Base-by-base conservation (phyloP, 352 stramenopile genomes). In the Elongisporangium senticosum region DNA sequence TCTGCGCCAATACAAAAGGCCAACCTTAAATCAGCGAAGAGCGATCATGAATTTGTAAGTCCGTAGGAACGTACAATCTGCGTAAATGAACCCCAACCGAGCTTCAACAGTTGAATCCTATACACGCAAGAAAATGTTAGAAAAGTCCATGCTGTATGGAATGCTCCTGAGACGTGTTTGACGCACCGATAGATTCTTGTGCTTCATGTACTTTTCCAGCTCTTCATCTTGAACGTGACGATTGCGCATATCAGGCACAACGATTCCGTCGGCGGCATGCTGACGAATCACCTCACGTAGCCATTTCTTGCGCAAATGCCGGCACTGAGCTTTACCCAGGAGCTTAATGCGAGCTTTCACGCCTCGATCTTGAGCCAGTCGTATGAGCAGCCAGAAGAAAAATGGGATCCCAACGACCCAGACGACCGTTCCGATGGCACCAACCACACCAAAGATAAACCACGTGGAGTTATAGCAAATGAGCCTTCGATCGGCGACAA, bases 351-450 rank as follows among this genome's bases (percentile, higher is more conserved):
- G 67, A 15, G 71, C 66, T 24, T 56, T 63, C 23, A 92, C 71
- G 6, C 81, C 79, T 17, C 77, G 72, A 33, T 83, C 76, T 48
- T 88, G 83, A 0, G 81, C 83, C 4, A 87, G 22, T 33, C 75
- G 80, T 33, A 92, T 88, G n/a, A 90, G 59, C 7, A 90, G 40
- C 49, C 77, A 88, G 55, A 92, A 92, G 67, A 89, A 87, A 51
- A 89, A 83, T 7, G 83, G 83, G 51, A 92, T 89, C 7, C 83
- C 83, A 20, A 87, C 62, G 15, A 92, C 79, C 83, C 83, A 92
- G 0, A 89, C 73, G 10, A 64, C 67, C n/a, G 88, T 64, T 7
- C 83, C 79, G 10, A 79, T 52, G 39, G 77, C 77, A 2, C 72
- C 79, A 0, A 90, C 51, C 3, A 82, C 60, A 7, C 78, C 80